phyloP scores from a whole-genome alignment of 2,329 filamentous ascomycete genomes.

The Myriosclerotinia duriaeana region DNA sequence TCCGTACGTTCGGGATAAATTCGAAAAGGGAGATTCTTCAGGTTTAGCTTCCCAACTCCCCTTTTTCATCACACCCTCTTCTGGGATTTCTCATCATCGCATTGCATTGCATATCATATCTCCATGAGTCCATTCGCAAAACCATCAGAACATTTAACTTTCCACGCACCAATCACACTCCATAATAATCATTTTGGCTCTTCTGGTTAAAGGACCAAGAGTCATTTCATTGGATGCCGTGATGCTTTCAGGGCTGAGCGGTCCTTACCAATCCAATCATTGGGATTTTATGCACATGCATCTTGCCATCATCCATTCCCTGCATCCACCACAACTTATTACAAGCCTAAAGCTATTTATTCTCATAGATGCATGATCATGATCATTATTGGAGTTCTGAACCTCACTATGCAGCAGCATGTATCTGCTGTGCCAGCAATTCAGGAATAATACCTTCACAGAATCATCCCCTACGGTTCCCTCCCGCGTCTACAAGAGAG shows the following conservation, averaged over 20 bases:
- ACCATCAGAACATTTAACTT: background rate
- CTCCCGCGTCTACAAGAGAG: background rate
- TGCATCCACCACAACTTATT: background rate
- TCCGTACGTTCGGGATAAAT: background rate
- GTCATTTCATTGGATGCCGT: background rate
- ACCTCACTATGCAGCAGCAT: background rate
- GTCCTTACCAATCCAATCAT: conserved; percentile 5
- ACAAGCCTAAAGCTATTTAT: background rate
- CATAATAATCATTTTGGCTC: background rate
- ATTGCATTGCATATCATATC: background rate
- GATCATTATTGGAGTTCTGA: background rate
- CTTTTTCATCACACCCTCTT: conserved; percentile 3
- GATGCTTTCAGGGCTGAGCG: conserved; percentile 5
- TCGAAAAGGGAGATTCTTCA: background rate
- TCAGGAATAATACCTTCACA: background rate
- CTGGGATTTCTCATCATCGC: background rate
- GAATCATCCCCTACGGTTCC: background rate
- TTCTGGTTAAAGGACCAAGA: background rate
- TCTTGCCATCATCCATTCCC: background rate
- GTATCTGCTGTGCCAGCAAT: background rate
- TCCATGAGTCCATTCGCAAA: background rate
- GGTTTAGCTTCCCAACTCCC: background rate
- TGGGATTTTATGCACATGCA: conserved; percentile 1
- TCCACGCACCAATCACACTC: background rate
- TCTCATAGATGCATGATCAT: background rate